Percentiles rank a stretch among this genome's conserved stretches.
Conservation (phyloP, 345 rosid species). For the Anastatica hierochuntica region DNA sequence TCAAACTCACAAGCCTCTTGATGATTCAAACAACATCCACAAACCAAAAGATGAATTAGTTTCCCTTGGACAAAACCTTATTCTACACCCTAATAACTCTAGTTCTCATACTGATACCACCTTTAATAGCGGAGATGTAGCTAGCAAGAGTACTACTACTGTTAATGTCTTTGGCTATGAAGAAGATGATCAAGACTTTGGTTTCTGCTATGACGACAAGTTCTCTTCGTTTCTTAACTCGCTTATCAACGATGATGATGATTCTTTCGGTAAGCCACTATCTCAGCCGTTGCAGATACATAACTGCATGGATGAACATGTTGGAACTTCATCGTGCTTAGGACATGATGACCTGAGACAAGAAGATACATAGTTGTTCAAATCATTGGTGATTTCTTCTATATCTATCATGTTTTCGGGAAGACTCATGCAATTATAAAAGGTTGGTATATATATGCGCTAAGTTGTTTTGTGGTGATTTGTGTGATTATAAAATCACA, state of each 20-base stretch:
- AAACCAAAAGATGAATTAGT: constrained; percentile 10
- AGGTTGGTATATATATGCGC: constrained; percentile 1
- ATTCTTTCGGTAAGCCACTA: constrained; percentile 15
- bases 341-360: neutral
- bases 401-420: neutral
- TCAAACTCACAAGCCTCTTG: constrained; percentile 64
- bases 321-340: constrained; percentile 15
- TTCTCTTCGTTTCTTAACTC: constrained; percentile 65
- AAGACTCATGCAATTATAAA: neutral
- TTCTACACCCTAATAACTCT: neutral
- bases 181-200: constrained; percentile 10
- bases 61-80: constrained; percentile 17
- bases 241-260: constrained; percentile 50
- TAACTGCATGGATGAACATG: neutral
- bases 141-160: too few relatives aligned
- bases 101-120: constrained; percentile 7
- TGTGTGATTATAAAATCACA: neutral
- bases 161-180: constrained; percentile 7
- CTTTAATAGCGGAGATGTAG: neutral
- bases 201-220: constrained; percentile 41
- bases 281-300: constrained; percentile 6
- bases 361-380: constrained; percentile 6
- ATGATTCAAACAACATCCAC: constrained; percentile 3
- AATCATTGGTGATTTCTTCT: neutral
- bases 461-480: constrained; percentile 10